Evolutionary conservation across 345 rosid genomes (phyloP).

Genomic region (Euphorbia pulcherrima): DNA sequence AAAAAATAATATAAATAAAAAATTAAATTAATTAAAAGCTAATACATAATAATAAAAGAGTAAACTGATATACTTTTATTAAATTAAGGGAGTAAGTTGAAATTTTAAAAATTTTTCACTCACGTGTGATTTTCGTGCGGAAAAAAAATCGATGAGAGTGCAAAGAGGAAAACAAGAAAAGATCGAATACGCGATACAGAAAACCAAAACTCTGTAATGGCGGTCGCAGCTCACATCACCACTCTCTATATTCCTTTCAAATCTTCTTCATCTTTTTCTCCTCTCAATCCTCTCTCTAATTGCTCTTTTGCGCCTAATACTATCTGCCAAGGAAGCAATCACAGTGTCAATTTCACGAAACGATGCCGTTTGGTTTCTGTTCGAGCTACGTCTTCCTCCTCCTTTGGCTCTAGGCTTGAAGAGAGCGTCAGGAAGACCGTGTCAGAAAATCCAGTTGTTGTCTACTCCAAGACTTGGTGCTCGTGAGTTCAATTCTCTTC

Average conservation of each 20-base stretch:
- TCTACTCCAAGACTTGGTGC: conserved; percentile 86
- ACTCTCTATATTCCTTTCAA: conserved; percentile 39
- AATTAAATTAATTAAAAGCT: too few relatives aligned
- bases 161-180: too few relatives aligned
- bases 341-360: conserved; percentile 30
- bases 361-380: conserved; percentile 34
- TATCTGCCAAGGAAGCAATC: conserved; percentile 1
- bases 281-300: conserved; percentile 14
- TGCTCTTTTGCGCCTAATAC: conserved; percentile 7
- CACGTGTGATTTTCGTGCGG: too few relatives aligned
- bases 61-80: too few relatives aligned
- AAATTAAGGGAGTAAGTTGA: too few relatives aligned
- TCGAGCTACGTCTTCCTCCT: too few relatives aligned
- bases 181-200: not conserved
- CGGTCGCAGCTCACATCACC: conserved; percentile 40
- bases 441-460: conserved; percentile 68
- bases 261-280: conserved; percentile 31
- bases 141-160: not conserved
- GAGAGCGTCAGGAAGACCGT: conserved; percentile 67
- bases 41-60: too few relatives aligned
- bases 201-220: conserved; percentile 34
- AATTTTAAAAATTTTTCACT: too few relatives aligned
- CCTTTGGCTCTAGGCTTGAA: conserved; percentile 84
- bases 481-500: too few relatives aligned
- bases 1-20: too few relatives aligned